These are phyloP conservation scores for Penicillium sp. DNA, from an alignment of 2,329 filamentous ascomycete genomes.

Conservation along the genomic window DNA sequence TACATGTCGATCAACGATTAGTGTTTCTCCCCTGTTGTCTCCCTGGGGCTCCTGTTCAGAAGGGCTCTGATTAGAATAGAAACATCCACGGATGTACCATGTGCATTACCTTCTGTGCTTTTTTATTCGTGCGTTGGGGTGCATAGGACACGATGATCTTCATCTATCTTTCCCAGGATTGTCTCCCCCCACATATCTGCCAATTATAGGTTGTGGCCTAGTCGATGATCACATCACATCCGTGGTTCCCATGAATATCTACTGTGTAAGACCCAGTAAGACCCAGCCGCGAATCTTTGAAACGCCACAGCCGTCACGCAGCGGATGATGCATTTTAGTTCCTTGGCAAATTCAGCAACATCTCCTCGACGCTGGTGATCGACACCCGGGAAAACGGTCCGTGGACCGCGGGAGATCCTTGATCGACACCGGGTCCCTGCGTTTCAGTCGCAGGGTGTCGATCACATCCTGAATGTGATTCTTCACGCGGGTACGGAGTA, in stretches of 20 bases:
- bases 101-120: too few relatives aligned
- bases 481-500: neutral
- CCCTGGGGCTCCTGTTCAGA: too few relatives aligned
- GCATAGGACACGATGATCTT: neutral
- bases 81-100: neutral
- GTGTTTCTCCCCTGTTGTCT: neutral
- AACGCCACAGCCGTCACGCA: constrained; percentile 1
- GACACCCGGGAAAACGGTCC: neutral
- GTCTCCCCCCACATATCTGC: neutral
- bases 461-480: constrained; percentile 2
- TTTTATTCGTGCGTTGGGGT: too few relatives aligned
- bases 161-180: neutral
- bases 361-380: neutral
- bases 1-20: neutral
- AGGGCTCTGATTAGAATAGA: neutral
- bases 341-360: neutral
- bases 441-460: neutral
- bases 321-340: neutral
- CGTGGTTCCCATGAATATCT: neutral
- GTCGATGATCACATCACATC: neutral
- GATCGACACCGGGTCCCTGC: neutral
- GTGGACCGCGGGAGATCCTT: neutral
- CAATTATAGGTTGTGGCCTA: neutral
- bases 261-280: too few relatives aligned
- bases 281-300: neutral